Base-by-base conservation (phyloP, 495 filamentous ascomycete species). In the Symbiotaphrina buchneri region DNA sequence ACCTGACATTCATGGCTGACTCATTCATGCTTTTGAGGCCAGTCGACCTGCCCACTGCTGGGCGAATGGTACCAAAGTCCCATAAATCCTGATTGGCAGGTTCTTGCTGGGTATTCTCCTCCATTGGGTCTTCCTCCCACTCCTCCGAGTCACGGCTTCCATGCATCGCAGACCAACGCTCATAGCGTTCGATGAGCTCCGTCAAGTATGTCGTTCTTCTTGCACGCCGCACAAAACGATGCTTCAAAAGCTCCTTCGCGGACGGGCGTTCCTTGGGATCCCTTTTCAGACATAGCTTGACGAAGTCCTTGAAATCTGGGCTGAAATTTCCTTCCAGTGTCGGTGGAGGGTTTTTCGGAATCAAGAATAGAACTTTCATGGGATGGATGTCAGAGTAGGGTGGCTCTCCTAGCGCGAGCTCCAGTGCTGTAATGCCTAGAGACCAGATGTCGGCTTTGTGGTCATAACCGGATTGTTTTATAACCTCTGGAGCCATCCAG, bases 361-460 rank as follows among this genome's bases (percentile, higher is more conserved):
- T 95, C 34, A 94, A 56, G 47, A 97, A 95, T 17, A 97, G 50
- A 8, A 95, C 87, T 46, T 97, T 97, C 87, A 97, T 97, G 4
- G 87, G 87, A 48, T 97, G 87, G 21, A 95, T 94, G 42, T 93
- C 81, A 23, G 84, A 74, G 47, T 95, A 91, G 0, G 87, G 87
- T 10, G 87, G 87, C 45, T 95, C 85, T 33, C 90, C 87, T 39
- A 73, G 73, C 26, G 83, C 84, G 37, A 97, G 51, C 46, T 97
- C 87, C 32, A 97, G 69, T 3, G 87, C 85, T 0, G 87, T 95
- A 43, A 97, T 95, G 7, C 87, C 87, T n/a, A 97, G 55, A 16
- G 90, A 95, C 87, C 87, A 97, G 35, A 97, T 92, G 46, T 97
- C 87, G 4, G 87, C 90, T 55, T 95, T 97, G 54, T 91, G 83